Evolutionary conservation across 352 stramenopile genomes (phyloP).

Genomic region (Pythium pyrilobum): DNA sequence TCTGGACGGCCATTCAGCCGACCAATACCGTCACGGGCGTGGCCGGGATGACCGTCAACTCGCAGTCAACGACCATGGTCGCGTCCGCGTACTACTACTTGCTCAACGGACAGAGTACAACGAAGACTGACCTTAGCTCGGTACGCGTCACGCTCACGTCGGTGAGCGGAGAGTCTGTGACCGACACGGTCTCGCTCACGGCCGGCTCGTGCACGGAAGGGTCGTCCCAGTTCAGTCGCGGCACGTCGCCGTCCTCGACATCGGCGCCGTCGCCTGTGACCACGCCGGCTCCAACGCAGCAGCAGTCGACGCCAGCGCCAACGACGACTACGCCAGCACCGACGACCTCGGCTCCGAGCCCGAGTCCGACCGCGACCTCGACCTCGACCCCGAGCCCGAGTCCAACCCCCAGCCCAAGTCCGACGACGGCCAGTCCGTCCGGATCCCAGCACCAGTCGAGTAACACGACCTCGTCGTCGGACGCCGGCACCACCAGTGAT

Average conservation of each 20-base stretch:
- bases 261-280: background rate
- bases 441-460: background rate
- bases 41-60: slow-evolving; percentile 47
- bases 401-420: background rate
- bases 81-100: slow-evolving; percentile 47
- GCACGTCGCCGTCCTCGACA: background rate
- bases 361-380: background rate
- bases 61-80: slow-evolving; percentile 43
- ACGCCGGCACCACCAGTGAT: background rate
- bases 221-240: slow-evolving; percentile 6
- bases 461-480: background rate
- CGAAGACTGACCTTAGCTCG: slow-evolving; percentile 22
- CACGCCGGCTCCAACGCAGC: background rate
- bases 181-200: slow-evolving; percentile 49
- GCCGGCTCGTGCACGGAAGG: slow-evolving; percentile 11
- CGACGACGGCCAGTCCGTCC: background rate
- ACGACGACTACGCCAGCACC: background rate
- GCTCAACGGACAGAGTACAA: slow-evolving; percentile 27
- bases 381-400: background rate
- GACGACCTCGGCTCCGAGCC: background rate
- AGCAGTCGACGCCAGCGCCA: background rate
- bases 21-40: slow-evolving; percentile 46
- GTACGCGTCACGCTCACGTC: slow-evolving; percentile 49
- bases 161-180: slow-evolving; percentile 46
- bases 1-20: slow-evolving; percentile 60